Evolutionary conservation across 352 stramenopile species (phyloP), one percentile per base, ranked within the genome.

Genomic region (Pythium vanterpoolii): DNA sequence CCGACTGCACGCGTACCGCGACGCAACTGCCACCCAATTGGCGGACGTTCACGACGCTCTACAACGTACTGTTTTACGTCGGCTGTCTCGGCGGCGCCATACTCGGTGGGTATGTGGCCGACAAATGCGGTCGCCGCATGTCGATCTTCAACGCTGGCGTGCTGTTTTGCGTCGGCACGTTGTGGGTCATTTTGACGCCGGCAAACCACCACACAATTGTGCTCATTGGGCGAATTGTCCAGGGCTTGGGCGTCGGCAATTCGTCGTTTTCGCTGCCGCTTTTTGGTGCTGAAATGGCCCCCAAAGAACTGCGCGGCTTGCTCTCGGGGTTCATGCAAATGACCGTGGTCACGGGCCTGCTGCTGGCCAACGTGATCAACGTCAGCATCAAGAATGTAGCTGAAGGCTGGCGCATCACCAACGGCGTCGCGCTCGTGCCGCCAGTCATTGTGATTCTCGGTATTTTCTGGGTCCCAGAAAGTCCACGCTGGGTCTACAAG

Each of bases 381-480:
- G 9, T 67, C 10, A 31, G 26, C 13, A 30, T 79, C 24, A 50
- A 75, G 40, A 11, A 77, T 34, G 5, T 28, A 5, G 21, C 45
- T 5, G 42, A 70, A 16, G 73, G 63, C 19, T 85, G 76, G 71
- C 66, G 69, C 16, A 66, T 71, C 48, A 68, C 68, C 1, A 77
- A 70, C 23, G 57, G 38, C 5, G 59, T 76, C 2, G 58, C 76
- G 14, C 65, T 74, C 45, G 16, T 68, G 0, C 55, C 73, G 4
- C 68, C 73, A 3, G 26, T 77, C 3, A 52, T 83, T 27, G 75
- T 87, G 3, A 68, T 80, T 61, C 38, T 73, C 5, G 64, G 63
- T 23, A 76, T 85, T 46, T 76, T 71, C 48, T 77, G 52, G 14
- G 64, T 89, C 10, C 74, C 74, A 3, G 79, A 87, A 51, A 77